Base-by-base conservation (phyloP, 768 basidiomycete genomes). In the Tubosaeta brunneosetosa region DNA sequence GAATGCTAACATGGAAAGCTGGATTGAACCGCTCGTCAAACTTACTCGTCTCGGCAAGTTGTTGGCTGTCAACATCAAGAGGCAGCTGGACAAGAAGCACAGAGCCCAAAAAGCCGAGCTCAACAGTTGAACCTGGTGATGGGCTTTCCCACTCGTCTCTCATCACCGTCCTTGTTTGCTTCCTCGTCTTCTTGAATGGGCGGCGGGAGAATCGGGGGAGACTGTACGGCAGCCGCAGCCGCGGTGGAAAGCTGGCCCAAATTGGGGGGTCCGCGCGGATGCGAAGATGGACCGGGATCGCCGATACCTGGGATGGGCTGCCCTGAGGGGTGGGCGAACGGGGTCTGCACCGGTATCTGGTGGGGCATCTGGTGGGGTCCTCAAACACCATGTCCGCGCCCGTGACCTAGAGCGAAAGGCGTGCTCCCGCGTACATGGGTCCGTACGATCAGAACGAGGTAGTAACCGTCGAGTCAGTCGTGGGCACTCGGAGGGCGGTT, bases 41-140 rank as follows among this genome's bases (percentile, higher is more conserved):
- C 1, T 76, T 71, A 13, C 74, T 71, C 1, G 77, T 81, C 48
- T 77, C 79, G 1, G 79, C 75, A 34, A 87, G 71, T 61, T 94
- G 93, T 45, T 90, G 88, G 36, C 84, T 83, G 47, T 94, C 86
- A 4, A 75, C 60, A 10, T 73, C 75, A 51, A 78, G 74, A 3
- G 93, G 94, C 11, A 94, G 66, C 61, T 86, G 84, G 17, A 87
- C 80, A 26, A 80, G 80, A 16, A 95, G 63, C 2, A 91, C 83
- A 12, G 82, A 78, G 16, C 91, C 91, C 32, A 97, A 73, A 64
- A 97, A 88, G 1, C 91, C 91, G 11, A 97, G 77, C 64, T 94
- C 90, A 25, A 89, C 54, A 4, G 79, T 80, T 36, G 75, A 59
- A 11, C 90, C 91, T 34, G 83, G 78, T 1, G 14, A 69, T 71